A percentile compares a stretch with the other conserved stretches of the same genome.
phyloP scores from a whole-genome alignment of 2,329 filamentous ascomycete genomes.

The Aspergillus ochraceus region DNA sequence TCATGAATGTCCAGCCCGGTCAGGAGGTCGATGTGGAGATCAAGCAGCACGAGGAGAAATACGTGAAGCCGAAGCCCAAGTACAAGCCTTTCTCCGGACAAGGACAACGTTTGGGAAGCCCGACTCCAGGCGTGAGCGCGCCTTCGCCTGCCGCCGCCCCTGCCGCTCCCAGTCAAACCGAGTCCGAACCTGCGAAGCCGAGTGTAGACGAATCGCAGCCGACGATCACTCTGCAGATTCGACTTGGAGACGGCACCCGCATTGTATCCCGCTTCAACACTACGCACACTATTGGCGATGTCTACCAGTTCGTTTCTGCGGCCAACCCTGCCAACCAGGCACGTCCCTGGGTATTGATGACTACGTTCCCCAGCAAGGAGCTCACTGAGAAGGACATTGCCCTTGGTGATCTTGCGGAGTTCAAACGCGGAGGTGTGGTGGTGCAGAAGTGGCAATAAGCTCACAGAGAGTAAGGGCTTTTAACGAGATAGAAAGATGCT shows the following conservation, averaged over 20 bases:
- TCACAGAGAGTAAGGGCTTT: not conserved
- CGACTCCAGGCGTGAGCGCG: slow-evolving; percentile 55
- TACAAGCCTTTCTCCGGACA: slow-evolving; percentile 63
- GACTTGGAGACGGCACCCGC: slow-evolving; percentile 63
- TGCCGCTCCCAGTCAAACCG: slow-evolving; percentile 17
- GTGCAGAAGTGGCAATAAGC: slow-evolving; percentile 50
- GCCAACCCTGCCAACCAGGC: slow-evolving; percentile 51
- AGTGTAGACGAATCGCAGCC: slow-evolving; percentile 59
- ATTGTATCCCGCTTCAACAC: slow-evolving; percentile 65
- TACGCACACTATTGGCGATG: slow-evolving; percentile 63
- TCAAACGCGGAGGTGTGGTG: slow-evolving; percentile 52
- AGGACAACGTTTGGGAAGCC: slow-evolving; percentile 63
- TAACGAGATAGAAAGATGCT: not conserved
- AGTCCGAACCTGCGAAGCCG: slow-evolving; percentile 38
- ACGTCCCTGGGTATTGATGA: slow-evolving; percentile 62
- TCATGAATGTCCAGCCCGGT: slow-evolving; percentile 62
- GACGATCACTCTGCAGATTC: slow-evolving; percentile 60
- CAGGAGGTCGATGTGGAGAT: slow-evolving; percentile 67
- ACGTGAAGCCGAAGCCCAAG: slow-evolving; percentile 62
- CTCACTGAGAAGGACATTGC: slow-evolving; percentile 54
- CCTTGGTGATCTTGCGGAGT: slow-evolving; percentile 50
- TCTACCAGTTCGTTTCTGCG: slow-evolving; percentile 61
- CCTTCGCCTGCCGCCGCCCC: slow-evolving; percentile 33
- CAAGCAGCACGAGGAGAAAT: slow-evolving; percentile 64
- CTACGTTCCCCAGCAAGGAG: slow-evolving; percentile 65